Base-by-base conservation (phyloP, 441 rosid genomes). In the Kokia cookei region DNA sequence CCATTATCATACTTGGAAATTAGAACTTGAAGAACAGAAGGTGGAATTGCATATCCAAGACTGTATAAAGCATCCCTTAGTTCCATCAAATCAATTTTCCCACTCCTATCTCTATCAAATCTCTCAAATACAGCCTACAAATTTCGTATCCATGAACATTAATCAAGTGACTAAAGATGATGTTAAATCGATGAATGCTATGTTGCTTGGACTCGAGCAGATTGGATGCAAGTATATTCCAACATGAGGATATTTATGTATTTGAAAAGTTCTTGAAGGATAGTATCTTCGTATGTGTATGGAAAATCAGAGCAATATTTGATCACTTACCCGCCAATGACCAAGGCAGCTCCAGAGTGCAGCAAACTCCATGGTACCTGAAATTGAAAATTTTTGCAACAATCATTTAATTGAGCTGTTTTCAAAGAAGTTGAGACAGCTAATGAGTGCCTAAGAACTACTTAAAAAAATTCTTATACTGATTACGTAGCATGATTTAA, bases 331-430 rank as follows among this genome's bases (percentile, higher is more conserved):
- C 63, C 91, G 85, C 93, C 91, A 89, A 55, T 85, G 90, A 32
- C 88, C 89, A 32, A 93, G 87, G 72, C 92, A 82, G 74, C 75
- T 85, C 93, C 94, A 88, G 45, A 90, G 80, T 65, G 84, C 90
- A 61, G 79, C 82, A 82, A 89, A 90, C 79, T 85, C 97, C 10
- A 40, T 70, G 5, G 87, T 88, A 69, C 92, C 96, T 86, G 84
- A 58, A 82, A 75, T 63, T 24, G 32, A 45, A 79, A 53, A 72
- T 55, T 69, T 65, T 47, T n/a, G 24, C 47, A 11, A 51, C 35
- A 55, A 27, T n/a, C 32, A 72, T 53, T 1, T 47, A 22, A 51
- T 58, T 37, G 13, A 65, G 40, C 3, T 5, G n/a, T 22, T 13
- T 5, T 32, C 37, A 32, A 32, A 5, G 37, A 32, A 4, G 37